Base-by-base conservation (phyloP, 305 asterid genomes). In the Fraxinus sp. region DNA sequence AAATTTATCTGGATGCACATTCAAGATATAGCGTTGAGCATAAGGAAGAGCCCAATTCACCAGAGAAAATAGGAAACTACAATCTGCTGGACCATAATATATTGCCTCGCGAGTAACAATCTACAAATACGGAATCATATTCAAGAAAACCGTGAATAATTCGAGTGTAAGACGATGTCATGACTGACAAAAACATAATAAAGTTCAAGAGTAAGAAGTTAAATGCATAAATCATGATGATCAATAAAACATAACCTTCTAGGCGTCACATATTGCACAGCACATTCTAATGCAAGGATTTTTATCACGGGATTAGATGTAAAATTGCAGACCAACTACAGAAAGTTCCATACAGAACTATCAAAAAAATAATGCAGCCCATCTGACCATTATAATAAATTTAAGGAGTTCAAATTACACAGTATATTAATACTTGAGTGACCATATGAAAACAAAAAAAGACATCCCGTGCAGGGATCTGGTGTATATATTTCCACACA, bases 21-120 rank as follows among this genome's bases (percentile, higher is more conserved):
- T 87, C 79, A 43, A 87, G 73, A 93, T 78, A 86, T 94, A 95
- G 82, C 94, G 97, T 85, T 96, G 99, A 84, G 92, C 95, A 88
- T 87, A 96, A 82, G 98, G 98, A 83, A 95, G 93, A 87, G 87
- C 93, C 99, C 99, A 91, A 78, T 92, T 92, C 81, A 95, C 90
- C 89, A 95, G 82, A 64, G 92, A 91, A 68, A 88, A 89, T 82
- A 86, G 77, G 83, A 85, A 84, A 41, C 84, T 83, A 78, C 77
- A 26, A 85, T 89, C 97, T 57, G 88, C 87, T 71, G 89, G 86
- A 68, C 93, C 93, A 80, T 85, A 86, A 81, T 89, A 88, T 83
- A 92, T 92, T 71, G 97, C 93, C 84, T 91, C 95, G 41, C 93
- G 98, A 86, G 89, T 88, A 70, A 95, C 98, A 87, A 93, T 86